These are phyloP conservation scores for Rhazya stricta DNA, from an alignment of 257 asterid genomes.

Conservation along the genomic window DNA sequence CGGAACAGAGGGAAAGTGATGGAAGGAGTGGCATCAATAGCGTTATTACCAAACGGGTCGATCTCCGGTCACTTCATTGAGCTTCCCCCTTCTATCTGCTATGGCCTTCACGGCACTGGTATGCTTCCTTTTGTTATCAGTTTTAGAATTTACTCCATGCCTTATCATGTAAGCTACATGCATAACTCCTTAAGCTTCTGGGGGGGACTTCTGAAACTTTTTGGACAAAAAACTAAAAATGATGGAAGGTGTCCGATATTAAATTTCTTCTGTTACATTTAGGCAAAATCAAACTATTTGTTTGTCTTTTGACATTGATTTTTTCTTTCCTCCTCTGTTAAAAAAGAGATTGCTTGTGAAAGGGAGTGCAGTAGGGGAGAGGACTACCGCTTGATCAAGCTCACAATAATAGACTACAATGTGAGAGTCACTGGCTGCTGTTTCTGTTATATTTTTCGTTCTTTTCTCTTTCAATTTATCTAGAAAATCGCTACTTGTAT, in stretches of 20 bases:
- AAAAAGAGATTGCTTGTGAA: slow-evolving; percentile 81
- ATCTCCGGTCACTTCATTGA: slow-evolving; percentile 94
- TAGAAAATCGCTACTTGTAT: neutral
- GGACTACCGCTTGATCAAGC: slow-evolving; percentile 92
- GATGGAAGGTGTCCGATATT: no score
- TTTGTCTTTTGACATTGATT: neutral
- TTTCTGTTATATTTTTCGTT: neutral
- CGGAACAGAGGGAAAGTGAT: slow-evolving; percentile 29
- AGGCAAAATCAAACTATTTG: neutral
- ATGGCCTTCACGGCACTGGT: slow-evolving; percentile 91
- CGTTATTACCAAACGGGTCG: slow-evolving; percentile 77
- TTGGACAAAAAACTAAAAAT: neutral
- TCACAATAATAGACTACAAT: slow-evolving; percentile 65
- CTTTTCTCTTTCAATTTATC: neutral
- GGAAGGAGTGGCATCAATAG: slow-evolving; percentile 94
- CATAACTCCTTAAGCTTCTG: neutral
- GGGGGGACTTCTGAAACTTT: neutral
- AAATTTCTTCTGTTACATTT: neutral
- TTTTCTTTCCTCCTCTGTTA: neutral
- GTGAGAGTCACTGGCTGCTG: slow-evolving; percentile 35
- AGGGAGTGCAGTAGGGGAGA: slow-evolving; percentile 98
- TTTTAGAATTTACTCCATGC: neutral
- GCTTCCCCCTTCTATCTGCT: slow-evolving; percentile 74
- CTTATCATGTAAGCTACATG: neutral
- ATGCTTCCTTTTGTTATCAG: neutral